phyloP scores from a whole-genome alignment of 75 land plant genomes.

The Sequoiadendron giganteum region DNA sequence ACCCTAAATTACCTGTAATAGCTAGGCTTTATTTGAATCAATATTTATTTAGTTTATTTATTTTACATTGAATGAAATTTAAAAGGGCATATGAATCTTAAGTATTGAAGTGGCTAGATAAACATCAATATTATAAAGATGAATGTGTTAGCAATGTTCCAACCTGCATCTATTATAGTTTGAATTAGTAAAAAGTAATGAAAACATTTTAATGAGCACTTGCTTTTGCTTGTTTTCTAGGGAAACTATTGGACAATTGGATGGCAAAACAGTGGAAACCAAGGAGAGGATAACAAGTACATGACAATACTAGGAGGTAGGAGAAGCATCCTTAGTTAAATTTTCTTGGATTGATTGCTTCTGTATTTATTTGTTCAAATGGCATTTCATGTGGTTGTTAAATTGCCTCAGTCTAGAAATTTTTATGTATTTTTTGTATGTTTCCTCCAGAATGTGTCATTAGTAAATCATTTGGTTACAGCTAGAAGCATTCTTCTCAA shows the following conservation, averaged over 20 bases:
- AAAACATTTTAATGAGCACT: background rate
- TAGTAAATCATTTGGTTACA: background rate
- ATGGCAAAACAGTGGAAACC: slow-evolving; percentile 49
- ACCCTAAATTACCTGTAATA: background rate
- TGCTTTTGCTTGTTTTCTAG: slow-evolving; percentile 20
- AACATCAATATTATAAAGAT: background rate
- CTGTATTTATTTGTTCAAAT: background rate
- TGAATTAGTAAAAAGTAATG: background rate
- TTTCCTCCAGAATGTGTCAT: background rate
- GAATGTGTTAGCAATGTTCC: background rate
- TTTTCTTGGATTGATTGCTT: background rate
- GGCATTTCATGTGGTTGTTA: background rate
- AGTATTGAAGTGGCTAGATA: background rate
- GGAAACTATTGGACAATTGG: slow-evolving; percentile 49
- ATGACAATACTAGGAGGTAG: slow-evolving; percentile 50
- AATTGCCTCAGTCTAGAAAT: background rate
- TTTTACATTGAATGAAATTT: background rate
- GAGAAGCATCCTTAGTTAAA: background rate
- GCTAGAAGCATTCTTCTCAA: background rate
- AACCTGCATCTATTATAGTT: background rate
- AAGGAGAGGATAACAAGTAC: slow-evolving; percentile 40
- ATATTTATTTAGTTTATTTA: too few species aligned
- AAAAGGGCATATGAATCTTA: background rate
- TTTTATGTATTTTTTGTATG: background rate
- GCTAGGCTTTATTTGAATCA: background rate